Base-by-base conservation (phyloP, 116 monocot species). In the Iris pallida region DNA sequence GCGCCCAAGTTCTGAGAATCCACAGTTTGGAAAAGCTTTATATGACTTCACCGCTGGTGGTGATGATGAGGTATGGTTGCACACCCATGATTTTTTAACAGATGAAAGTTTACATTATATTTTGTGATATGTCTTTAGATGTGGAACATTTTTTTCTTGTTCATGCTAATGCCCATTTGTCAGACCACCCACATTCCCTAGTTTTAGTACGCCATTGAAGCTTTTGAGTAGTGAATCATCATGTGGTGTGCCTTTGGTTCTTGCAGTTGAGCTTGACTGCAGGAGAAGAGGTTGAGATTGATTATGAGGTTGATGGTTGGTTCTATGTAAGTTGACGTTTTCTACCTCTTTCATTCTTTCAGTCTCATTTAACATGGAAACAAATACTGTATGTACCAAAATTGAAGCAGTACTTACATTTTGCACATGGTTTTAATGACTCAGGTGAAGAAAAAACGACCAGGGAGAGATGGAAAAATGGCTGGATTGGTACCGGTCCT, bases 21-120 rank as follows among this genome's bases (percentile, higher is more conserved):
- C 82, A 7, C 93, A 86, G 73, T 83, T 69, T 79, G 98, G 98
- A n/a, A 90, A 83, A 72, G 98, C 98, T 20, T 57, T 98, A 47
- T 98, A 98, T 73, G 98, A 98, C 76, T 98, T 98, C 82, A 81
- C 88, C 61, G 98, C 98, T 45, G 98, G 98, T 61, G 98, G 98
- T 48, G 98, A 98, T 72, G 93, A 98, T 77, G 98, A 98, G 93
- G 98, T 98, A 77, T 20, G 57, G 7, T n/a, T 30, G 30, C 30
- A 30, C 30, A 30, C 30, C 30, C 30, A 30, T 30, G 30, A 30
- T 30, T 30, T 30, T 30, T 30, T 30, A 30, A 30, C 30, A 30
- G 15, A 63, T 15, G 12, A 49, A 30, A 0, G 30, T 30, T 30
- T 1, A 3, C 30, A 30, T 30, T 47, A 20, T 13, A 51, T 53